Conservation (phyloP, 306 rosid species). For the Biancaea sappan region DNA sequence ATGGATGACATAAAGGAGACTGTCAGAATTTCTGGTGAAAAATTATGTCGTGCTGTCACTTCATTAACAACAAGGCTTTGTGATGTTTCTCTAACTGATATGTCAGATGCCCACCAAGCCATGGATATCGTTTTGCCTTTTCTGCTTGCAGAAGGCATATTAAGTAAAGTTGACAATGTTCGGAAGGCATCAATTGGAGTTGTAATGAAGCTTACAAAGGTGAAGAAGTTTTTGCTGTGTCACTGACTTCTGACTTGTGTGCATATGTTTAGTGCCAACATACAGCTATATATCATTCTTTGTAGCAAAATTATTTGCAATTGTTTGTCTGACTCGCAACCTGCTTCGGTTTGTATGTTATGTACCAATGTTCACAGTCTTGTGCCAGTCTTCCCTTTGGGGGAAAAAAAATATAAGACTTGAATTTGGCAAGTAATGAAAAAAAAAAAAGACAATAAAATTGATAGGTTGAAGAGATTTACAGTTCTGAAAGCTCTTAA, state of each 20-base stretch:
- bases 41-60: constrained; percentile 69
- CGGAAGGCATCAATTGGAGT: constrained; percentile 85
- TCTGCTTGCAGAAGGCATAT: constrained; percentile 86
- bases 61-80: constrained; percentile 86
- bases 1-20: constrained; percentile 99
- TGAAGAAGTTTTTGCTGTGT: constrained; percentile 39
- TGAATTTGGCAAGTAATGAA: no score
- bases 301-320: background rate
- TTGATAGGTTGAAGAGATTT: no score
- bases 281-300: background rate
- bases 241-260: constrained; percentile 15
- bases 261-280: constrained; percentile 3
- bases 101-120: constrained; percentile 74
- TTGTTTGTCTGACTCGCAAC: background rate
- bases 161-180: constrained; percentile 90
- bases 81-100: constrained; percentile 80
- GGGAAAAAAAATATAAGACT: no score
- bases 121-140: constrained; percentile 90
- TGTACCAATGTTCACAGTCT: no score
- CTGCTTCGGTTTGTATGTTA: background rate
- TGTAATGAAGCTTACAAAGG: constrained; percentile 98
- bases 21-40: constrained; percentile 90
- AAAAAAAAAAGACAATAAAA: no score
- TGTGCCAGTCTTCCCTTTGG: no score
- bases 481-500: no score